A percentile compares a stretch with the other conserved stretches of the same genome.
Evolutionary conservation across 2,329 filamentous ascomycete genomes (phyloP).

Genomic region (Talaromyces piceae): DNA sequence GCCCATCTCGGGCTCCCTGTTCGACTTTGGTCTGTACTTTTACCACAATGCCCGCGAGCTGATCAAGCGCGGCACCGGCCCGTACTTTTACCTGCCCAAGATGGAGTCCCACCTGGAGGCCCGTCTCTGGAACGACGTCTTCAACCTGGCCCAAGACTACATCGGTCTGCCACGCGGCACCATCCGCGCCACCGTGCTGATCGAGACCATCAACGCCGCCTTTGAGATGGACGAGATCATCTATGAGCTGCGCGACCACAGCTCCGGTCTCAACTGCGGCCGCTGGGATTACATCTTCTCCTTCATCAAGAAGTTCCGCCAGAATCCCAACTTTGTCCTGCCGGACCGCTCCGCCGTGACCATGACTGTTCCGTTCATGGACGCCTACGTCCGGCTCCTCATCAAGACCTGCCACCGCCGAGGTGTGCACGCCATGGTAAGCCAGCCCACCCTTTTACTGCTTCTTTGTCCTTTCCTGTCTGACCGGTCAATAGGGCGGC

Average conservation of each 20-base stretch:
- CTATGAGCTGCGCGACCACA: slow-evolving; percentile 96
- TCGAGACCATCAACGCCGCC: slow-evolving; percentile 94
- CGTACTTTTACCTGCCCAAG: slow-evolving; percentile 98
- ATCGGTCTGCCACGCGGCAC: slow-evolving; percentile 83
- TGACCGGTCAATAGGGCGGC: slow-evolving; percentile 49
- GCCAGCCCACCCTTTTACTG: too few relatives aligned
- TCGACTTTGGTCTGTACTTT: slow-evolving; percentile 98
- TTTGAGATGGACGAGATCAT: slow-evolving; percentile 99
- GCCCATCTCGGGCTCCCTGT: slow-evolving; percentile 83
- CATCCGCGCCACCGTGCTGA: slow-evolving; percentile 89
- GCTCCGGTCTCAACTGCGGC: slow-evolving; percentile 92
- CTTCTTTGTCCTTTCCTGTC: not conserved
- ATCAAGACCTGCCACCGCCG: slow-evolving; percentile 97
- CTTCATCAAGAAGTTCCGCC: slow-evolving; percentile 98
- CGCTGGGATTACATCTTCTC: slow-evolving; percentile 99
- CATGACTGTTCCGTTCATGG: slow-evolving; percentile 98
- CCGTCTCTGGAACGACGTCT: slow-evolving; percentile 94
- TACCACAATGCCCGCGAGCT: slow-evolving; percentile 95
- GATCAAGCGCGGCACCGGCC: slow-evolving; percentile 73
- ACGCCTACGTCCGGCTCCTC: slow-evolving; percentile 90
- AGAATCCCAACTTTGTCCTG: slow-evolving; percentile 86
- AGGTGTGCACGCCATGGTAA: slow-evolving; percentile 93
- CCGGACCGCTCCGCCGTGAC: slow-evolving; percentile 87
- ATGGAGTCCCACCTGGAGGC: slow-evolving; percentile 98
- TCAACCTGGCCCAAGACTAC: slow-evolving; percentile 92